Evolutionary conservation across 495 filamentous ascomycete genomes (phyloP), one percentile per base, ranked within the genome.

Genomic region (Aspergillus baeticus): DNA sequence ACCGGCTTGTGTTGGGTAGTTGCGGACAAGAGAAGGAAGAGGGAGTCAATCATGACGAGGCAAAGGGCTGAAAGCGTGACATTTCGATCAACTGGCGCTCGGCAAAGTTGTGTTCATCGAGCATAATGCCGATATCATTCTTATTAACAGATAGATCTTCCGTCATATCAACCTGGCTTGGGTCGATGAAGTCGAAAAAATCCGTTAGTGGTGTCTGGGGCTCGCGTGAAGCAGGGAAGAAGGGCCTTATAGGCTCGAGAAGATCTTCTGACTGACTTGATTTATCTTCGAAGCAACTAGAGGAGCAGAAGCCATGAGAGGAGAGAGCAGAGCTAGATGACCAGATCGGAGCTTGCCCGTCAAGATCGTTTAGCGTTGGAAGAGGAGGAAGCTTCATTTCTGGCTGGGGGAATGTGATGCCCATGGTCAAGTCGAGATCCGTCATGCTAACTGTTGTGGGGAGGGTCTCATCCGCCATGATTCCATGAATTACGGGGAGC

Each of bases 381-480:
- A 8, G 26, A 29, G 3, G 8, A 29, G 4, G 8, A 8, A 29
- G 26, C 26, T 29, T 29, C 8, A 29, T 29, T 8, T 38, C 36
- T 38, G 5, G 36, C 36, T 13, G 5, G 10, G 36, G 15, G 5
- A 5, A 11, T 29, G 26, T 29, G 4, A 29, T 8, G 8, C 26
- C 26, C 26, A 4, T 29, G 13, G 39, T 46, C 17, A 62, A 13
- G 31, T 62, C 46, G 8, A 58, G n/a, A 13, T 62, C 55, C 7
- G 36, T 14, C 37, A 58, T 36, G 20, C 6, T 18, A 14, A 55
- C 29, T 0, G 34, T 38, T 13, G 18, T 35, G 3, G 54, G 54
- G 13, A 61, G 49, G 26, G 54, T 36, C 10, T 57, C 26, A 29
- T 61, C 54, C 2, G 54, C 49, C 3, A 51, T 54, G 1, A 41